Conservation (phyloP, 2,329 filamentous ascomycete species). For the Ascochyta fabae region DNA sequence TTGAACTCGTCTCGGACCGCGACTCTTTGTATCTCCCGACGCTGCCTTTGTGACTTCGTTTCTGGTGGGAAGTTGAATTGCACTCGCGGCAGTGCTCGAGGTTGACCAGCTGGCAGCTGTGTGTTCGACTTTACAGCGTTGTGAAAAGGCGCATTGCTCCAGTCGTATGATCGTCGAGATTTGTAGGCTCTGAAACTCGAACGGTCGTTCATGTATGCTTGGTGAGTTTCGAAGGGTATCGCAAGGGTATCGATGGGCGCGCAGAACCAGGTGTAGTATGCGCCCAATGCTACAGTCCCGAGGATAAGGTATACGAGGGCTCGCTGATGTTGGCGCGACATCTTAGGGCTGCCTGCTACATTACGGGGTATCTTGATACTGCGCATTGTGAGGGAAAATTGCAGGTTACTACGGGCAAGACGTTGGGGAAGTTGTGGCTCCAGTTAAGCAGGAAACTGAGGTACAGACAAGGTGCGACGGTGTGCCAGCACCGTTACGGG, state of each 20-base stretch:
- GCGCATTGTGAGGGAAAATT: conserved; percentile 31
- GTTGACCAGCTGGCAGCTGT: conserved; percentile 46
- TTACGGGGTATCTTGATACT: conserved; percentile 38
- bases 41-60: conserved; percentile 28
- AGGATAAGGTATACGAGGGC: conserved; percentile 35
- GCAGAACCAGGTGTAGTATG: conserved; percentile 37
- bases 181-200: conserved; percentile 22
- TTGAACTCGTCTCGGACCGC: conserved; percentile 52
- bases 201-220: conserved; percentile 43
- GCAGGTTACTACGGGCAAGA: not conserved
- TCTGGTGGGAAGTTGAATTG: conserved; percentile 51
- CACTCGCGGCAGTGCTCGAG: conserved; percentile 49
- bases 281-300: conserved; percentile 31
- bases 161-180: conserved; percentile 44
- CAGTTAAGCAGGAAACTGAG: not conserved
- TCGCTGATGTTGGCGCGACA: conserved; percentile 41
- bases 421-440: not conserved
- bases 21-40: conserved; percentile 41
- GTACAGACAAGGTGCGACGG: conserved; percentile 3
- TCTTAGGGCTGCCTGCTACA: conserved; percentile 27
- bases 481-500: conserved; percentile 10
- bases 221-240: conserved; percentile 38
- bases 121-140: conserved; percentile 48
- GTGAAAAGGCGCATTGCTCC: conserved; percentile 51
- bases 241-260: conserved; percentile 38